phyloP scores from a whole-genome alignment of 139 green algal species.

The Chlamydomonas sp. region DNA sequence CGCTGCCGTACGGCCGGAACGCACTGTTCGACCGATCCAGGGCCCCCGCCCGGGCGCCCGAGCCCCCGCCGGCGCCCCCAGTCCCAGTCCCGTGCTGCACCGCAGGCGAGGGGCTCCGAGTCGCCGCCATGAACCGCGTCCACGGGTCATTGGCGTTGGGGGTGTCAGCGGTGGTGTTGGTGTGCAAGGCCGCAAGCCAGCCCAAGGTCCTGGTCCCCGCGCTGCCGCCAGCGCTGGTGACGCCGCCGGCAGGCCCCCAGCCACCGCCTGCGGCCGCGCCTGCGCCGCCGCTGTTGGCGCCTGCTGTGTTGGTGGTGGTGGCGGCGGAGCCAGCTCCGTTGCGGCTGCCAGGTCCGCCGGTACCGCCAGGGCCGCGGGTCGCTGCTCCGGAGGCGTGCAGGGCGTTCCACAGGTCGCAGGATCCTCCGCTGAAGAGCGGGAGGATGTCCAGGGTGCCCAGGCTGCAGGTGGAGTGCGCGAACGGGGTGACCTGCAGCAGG shows the following conservation, averaged over 20 bases:
- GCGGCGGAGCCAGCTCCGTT: not conserved
- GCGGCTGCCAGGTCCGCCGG: not conserved
- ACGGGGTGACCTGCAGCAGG: constrained; percentile 21
- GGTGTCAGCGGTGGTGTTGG: not conserved
- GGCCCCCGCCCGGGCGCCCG: too few species aligned
- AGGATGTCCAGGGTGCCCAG: constrained; percentile 3
- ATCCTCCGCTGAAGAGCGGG: constrained; percentile 17
- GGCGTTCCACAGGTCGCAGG: not conserved
- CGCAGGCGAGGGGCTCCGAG: not conserved
- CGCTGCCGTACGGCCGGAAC: not conserved
- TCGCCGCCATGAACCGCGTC: constrained; percentile 15
- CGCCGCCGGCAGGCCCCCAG: not conserved
- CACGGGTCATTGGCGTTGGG: not conserved
- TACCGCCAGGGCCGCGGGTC: not conserved
- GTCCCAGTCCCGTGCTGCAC: not conserved
- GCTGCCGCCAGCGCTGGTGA: not conserved
- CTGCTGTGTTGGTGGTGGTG: not conserved
- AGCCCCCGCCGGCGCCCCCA: too few species aligned
- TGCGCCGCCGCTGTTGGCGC: not conserved
- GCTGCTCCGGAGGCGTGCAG: not conserved
- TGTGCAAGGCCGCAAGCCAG: too few species aligned
- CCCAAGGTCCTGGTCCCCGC: not conserved
- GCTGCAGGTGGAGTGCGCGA: constrained; percentile 6
- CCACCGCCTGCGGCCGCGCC: not conserved
- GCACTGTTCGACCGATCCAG: not conserved